Evolutionary conservation across 139 green algal species (phyloP), one percentile per base, ranked within the genome.

Genomic region (Micractinium conductrix): DNA sequence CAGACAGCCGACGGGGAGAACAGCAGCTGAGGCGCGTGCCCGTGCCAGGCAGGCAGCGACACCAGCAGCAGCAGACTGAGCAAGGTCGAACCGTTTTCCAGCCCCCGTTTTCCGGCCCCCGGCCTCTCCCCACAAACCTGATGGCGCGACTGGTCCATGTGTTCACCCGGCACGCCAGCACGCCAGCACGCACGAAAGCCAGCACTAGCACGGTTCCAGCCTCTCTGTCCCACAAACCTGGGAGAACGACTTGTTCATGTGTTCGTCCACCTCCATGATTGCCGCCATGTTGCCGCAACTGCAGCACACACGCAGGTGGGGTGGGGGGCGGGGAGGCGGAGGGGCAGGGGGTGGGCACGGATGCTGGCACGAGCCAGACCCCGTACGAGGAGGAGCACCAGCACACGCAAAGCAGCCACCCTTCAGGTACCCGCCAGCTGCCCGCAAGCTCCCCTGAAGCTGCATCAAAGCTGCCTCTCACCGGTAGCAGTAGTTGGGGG

Each of bases 401-500:
- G n/a, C n/a, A n/a, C n/a, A n/a, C n/a, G n/a, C n/a, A n/a, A n/a
- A n/a, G n/a, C n/a, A n/a, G n/a, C n/a, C n/a, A n/a, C n/a, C n/a
- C n/a, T n/a, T n/a, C n/a, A n/a, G n/a, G n/a, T n/a, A n/a, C n/a
- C n/a, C n/a, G n/a, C n/a, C n/a, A n/a, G n/a, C n/a, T n/a, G n/a
- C n/a, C n/a, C 53, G 19, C 53, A 62, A 16, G 12, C 48, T 58
- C 16, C 48, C 10, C 2, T 62, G 53, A 30, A 62, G 53, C 53
- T 16, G 2, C 53, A 30, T 22, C 53, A 62, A 4, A 14, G 24
- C 26, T 38, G 60, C 21, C 26, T 28, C 26, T 8, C 71, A 88
- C 71, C 95, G 88, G 89, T 98, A 98, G 94, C 97, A 99, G 93
- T 99, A 99, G 93, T 99, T 99, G 19, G 97, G 97, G 40, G 97